Base-by-base conservation (phyloP, 345 rosid genomes). In the Litchi chinensis region DNA sequence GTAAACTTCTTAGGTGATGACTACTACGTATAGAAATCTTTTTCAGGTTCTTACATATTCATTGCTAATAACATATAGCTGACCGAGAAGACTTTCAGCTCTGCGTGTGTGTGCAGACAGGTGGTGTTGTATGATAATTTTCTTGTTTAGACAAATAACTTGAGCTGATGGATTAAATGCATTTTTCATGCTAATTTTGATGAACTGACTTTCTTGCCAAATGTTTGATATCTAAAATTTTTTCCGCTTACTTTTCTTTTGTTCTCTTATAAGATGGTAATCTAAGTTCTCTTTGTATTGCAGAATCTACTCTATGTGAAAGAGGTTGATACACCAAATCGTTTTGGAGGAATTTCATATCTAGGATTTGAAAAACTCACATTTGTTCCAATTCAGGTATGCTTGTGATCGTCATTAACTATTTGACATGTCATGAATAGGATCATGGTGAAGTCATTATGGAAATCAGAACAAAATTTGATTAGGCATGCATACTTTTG, bases 291-390 rank as follows among this genome's bases (percentile, higher is more conserved):
- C 46, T 59, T 77, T 60, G 12, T 37, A 22, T 70, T 86, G 79
- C 89, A 95, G 99, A 95, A 95, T 86, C 97, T 95, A 67, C 95
- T 93, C 37, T 80, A 57, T 75, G 94, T 93, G 65, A 85, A 77
- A 85, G 97, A 89, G 83, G 83, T 84, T 43, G 85, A 90, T 74
- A 93, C 99, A 11, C 93, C 96, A 0, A 90, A 95, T 77, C 91
- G 88, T 56, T 95, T 89, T 74, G 98, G 99, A 75, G 99, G 98
- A 76, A 75, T 79, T 39, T 86, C 83, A 43, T 95, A 93, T 84
- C 85, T 95, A 62, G 96, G 95, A 83, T 95, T 95, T 52, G 97
- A 93, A 79, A 95, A 90, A 77, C 91, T 95, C 81, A 93, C 98
- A 2, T 93, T 92, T 62, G 83, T 92, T 69, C 98, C 98, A 67